phyloP scores from a whole-genome alignment of 169 alveolate species.

The Plasmodium cynomolgi region DNA sequence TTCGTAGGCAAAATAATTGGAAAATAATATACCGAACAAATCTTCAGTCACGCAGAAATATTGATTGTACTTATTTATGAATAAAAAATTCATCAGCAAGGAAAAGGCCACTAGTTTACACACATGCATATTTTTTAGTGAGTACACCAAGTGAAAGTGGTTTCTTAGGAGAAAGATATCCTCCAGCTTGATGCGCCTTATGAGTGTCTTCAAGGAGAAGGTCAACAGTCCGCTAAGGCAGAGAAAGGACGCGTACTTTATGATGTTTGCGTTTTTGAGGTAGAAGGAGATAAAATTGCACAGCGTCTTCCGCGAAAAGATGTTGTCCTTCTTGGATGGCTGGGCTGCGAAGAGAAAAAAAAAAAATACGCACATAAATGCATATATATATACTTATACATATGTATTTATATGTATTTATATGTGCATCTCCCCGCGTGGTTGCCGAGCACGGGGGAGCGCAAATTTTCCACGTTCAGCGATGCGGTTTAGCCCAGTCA shows the following conservation, averaged over 20 bases:
- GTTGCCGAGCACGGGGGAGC: too few relatives aligned
- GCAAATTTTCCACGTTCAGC: too few relatives aligned
- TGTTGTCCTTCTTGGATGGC: slow-evolving; percentile 74
- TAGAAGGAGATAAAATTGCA: slow-evolving; percentile 74
- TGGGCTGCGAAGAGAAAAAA: slow-evolving; percentile 64
- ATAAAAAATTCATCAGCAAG: slow-evolving; percentile 18
- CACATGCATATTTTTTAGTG: slow-evolving; percentile 13
- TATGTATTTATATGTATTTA: not conserved
- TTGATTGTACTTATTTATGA: slow-evolving; percentile 42
- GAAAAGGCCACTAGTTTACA: slow-evolving; percentile 38
- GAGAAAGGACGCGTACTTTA: slow-evolving; percentile 26
- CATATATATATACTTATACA: not conserved
- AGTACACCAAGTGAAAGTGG: slow-evolving; percentile 17
- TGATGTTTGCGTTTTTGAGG: slow-evolving; percentile 19
- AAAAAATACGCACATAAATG: not conserved
- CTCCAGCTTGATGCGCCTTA: slow-evolving; percentile 32
- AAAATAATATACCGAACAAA: slow-evolving; percentile 18
- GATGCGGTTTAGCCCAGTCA: too few relatives aligned
- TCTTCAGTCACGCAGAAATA: slow-evolving; percentile 64
- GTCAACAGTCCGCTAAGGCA: slow-evolving; percentile 37
- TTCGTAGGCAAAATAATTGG: slow-evolving; percentile 31
- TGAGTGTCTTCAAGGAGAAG: not conserved
- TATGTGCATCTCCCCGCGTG: not conserved
- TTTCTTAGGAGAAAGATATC: slow-evolving; percentile 1
- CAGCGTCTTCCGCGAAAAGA: slow-evolving; percentile 48